Conservation (phyloP, 2,329 filamentous ascomycete genomes). For the Macrophomina phaseolina region DNA sequence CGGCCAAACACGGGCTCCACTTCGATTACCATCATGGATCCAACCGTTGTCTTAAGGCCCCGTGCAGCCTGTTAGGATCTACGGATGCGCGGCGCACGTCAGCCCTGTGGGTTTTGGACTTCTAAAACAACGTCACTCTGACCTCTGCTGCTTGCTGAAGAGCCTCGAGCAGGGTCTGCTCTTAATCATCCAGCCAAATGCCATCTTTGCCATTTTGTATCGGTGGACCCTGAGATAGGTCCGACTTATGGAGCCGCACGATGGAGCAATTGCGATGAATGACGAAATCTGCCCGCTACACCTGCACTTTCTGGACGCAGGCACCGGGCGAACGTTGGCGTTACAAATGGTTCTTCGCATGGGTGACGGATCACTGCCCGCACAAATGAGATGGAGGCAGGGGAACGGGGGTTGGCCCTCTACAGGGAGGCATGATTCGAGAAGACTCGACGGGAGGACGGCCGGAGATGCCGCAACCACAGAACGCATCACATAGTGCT, state of each 20-base stretch:
- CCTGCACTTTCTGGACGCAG: background rate
- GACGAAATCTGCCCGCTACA: constrained; percentile 9
- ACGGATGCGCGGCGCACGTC: constrained; percentile 12
- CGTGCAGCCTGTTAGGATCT: constrained; percentile 13
- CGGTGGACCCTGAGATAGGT: background rate
- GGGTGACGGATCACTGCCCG: background rate
- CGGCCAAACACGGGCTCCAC: constrained; percentile 4
- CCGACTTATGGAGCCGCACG: background rate
- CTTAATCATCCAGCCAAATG: background rate
- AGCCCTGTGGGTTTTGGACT: constrained; percentile 1
- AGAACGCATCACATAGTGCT: too few relatives aligned
- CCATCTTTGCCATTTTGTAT: background rate
- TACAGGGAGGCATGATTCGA: too few relatives aligned
- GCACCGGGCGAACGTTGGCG: background rate
- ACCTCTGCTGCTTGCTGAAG: background rate
- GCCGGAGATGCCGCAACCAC: too few relatives aligned
- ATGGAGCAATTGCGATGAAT: background rate
- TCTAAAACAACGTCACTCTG: constrained; percentile 20
- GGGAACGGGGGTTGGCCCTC: too few relatives aligned
- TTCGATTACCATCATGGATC: constrained; percentile 3
- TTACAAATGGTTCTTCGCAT: background rate
- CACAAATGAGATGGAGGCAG: background rate
- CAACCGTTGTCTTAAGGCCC: background rate
- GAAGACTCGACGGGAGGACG: too few relatives aligned
- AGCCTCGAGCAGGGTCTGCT: constrained; percentile 4